Percentiles rank a stretch among this genome's conserved stretches.
phyloP scores from a whole-genome alignment of 768 basidiomycete species.

The Mycena vulgaris region DNA sequence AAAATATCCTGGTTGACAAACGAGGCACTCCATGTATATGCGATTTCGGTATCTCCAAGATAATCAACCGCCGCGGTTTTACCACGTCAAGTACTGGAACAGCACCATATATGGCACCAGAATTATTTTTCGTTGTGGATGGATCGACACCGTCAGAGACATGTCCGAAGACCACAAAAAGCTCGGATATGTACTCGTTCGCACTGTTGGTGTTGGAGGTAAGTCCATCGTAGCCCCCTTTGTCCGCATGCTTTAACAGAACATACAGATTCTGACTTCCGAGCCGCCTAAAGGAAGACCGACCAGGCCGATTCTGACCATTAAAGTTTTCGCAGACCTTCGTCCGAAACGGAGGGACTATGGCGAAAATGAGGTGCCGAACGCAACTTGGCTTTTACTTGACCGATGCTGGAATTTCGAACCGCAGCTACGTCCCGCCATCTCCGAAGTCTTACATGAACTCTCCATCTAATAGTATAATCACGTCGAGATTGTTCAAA shows the following conservation, averaged over 20 bases:
- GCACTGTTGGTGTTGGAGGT: slow-evolving; percentile 29
- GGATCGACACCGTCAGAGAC: background rate
- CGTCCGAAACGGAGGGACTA: slow-evolving; percentile 12
- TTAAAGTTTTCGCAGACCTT: background rate
- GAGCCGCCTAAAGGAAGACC: slow-evolving; percentile 24
- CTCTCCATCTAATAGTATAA: no score
- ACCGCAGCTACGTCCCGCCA: background rate
- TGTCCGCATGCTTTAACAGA: background rate
- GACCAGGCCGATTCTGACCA: slow-evolving; percentile 3
- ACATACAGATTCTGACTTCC: slow-evolving; percentile 15
- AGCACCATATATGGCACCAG: slow-evolving; percentile 33
- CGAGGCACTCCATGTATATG: slow-evolving; percentile 35
- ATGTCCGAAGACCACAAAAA: slow-evolving; percentile 13
- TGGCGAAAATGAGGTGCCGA: background rate
- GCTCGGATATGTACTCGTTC: slow-evolving; percentile 32
- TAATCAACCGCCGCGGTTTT: slow-evolving; percentile 25
- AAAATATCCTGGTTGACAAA: slow-evolving; percentile 43
- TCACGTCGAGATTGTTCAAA: no score
- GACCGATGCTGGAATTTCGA: slow-evolving; percentile 14
- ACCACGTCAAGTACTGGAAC: slow-evolving; percentile 27
- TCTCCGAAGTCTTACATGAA: no score
- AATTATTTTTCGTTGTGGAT: slow-evolving; percentile 24
- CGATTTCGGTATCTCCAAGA: slow-evolving; percentile 43
- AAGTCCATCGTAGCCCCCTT: background rate
- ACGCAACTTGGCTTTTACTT: slow-evolving; percentile 1